A percentile compares a stretch with the other conserved stretches of the same genome.
Conservation (phyloP, 768 basidiomycete genomes). For the Auriscalpium vulgare region DNA sequence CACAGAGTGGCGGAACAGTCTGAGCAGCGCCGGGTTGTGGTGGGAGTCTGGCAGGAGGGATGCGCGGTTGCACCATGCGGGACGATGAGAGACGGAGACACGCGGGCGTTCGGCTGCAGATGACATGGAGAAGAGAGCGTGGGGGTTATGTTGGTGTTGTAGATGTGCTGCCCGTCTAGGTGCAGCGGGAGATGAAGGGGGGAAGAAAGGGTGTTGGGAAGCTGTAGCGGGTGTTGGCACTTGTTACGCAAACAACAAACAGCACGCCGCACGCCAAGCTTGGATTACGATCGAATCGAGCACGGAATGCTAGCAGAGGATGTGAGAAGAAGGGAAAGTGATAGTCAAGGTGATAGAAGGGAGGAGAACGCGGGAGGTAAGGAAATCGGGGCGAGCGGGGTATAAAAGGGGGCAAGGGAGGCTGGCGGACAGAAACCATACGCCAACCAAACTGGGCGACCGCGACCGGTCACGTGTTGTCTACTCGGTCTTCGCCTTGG, state of each 20-base stretch:
- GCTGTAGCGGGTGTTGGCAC: not conserved
- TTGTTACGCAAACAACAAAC: conserved; percentile 7
- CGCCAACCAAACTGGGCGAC: too few species aligned
- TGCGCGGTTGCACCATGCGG: conserved; percentile 47
- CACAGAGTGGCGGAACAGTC: conserved; percentile 71
- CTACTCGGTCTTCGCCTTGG: conserved; percentile 11
- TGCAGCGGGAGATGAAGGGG: conserved; percentile 20
- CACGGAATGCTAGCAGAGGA: not conserved
- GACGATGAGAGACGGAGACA: conserved; percentile 26
- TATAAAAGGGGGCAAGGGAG: too few species aligned
- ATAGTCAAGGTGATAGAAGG: not conserved
- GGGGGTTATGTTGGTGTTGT: conserved; percentile 26
- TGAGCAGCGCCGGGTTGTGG: conserved; percentile 77
- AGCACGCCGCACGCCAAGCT: not conserved
- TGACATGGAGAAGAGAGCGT: conserved; percentile 24
- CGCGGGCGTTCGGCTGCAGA: too few species aligned
- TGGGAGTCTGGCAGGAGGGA: conserved; percentile 70
- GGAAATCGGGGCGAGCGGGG: too few species aligned
- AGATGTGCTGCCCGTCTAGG: conserved; percentile 29
- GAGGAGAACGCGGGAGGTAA: too few species aligned
- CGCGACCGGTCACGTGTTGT: too few species aligned
- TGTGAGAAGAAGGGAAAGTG: not conserved
- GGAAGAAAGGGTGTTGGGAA: conserved; percentile 16
- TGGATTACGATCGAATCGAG: conserved; percentile 5
- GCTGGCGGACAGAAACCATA: too few species aligned